These are phyloP conservation scores for Kuraishia ogatae DNA, from an alignment of 805 yeast genomes.

Conservation along the genomic window DNA sequence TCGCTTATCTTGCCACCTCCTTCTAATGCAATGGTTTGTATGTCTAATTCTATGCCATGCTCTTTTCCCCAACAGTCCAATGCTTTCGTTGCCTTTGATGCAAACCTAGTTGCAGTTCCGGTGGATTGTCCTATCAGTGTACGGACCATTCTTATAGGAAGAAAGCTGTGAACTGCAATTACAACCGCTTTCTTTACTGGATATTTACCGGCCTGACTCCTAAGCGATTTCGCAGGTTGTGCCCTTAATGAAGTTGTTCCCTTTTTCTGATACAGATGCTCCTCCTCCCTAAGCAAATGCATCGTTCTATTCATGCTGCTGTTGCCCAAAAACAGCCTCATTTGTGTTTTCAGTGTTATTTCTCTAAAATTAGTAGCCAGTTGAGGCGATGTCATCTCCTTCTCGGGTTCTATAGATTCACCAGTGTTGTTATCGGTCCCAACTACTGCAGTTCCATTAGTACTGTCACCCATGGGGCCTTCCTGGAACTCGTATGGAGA, in stretches of 20 bases:
- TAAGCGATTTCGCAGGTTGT: not conserved
- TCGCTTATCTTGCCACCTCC: constrained; percentile 86
- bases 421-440: not conserved
- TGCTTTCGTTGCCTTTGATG: constrained; percentile 69
- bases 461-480: constrained; percentile 3
- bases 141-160: constrained; percentile 78
- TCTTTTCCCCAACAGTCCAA: constrained; percentile 54
- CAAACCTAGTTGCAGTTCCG: constrained; percentile 79
- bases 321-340: not conserved
- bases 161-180: constrained; percentile 93
- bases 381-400: not conserved
- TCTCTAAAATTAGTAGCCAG: not conserved
- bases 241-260: not conserved
- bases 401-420: not conserved
- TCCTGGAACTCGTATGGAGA: constrained; percentile 22
- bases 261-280: not conserved
- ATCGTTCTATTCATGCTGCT: not conserved
- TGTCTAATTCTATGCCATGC: constrained; percentile 30
- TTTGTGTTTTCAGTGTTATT: not conserved
- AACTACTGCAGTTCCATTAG: not conserved
- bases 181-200: constrained; percentile 43
- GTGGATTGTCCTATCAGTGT: constrained; percentile 88
- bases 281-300: not conserved
- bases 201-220: not conserved
- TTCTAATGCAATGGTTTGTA: constrained; percentile 84